These are phyloP conservation scores for Lupinus albus DNA, from an alignment of 306 rosid genomes.

Conservation along the genomic window DNA sequence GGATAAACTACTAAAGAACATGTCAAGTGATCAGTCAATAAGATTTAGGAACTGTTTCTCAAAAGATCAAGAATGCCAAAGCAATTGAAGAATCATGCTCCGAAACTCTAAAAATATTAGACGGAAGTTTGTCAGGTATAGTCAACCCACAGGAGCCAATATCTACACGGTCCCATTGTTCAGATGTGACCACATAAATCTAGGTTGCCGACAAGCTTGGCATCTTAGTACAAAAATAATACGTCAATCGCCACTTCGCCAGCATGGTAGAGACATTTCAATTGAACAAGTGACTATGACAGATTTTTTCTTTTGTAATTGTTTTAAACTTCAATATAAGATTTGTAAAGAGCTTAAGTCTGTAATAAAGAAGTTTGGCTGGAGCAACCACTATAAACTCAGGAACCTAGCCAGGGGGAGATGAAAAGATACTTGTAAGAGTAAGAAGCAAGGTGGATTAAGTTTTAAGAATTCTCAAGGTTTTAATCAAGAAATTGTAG, in stretches of 20 bases:
- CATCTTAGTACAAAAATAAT: conserved; percentile 13
- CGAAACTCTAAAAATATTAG: neutral
- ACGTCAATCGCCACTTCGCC: neutral
- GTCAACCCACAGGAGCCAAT: conserved; percentile 22
- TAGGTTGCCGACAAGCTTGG: conserved; percentile 21
- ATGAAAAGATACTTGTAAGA: conserved; percentile 11
- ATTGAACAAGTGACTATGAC: conserved; percentile 6
- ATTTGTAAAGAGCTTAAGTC: conserved; percentile 25
- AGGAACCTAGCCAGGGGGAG: conserved; percentile 3
- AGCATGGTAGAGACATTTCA: conserved; percentile 3
- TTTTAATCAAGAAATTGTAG: neutral
- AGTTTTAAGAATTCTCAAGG: conserved; percentile 28
- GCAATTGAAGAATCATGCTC: conserved; percentile 9
- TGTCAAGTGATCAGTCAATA: conserved; percentile 14
- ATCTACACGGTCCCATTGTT: conserved; percentile 19
- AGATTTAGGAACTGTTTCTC: conserved; percentile 2
- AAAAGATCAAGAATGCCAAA: conserved; percentile 28
- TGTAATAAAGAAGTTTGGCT: neutral
- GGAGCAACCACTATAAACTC: neutral
- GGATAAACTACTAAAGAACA: conserved; percentile 28
- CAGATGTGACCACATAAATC: conserved; percentile 17
- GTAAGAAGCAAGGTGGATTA: conserved; percentile 9
- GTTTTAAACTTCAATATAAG: conserved; percentile 29
- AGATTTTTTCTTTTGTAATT: conserved; percentile 2
- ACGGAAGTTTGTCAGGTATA: neutral